These are phyloP conservation scores for Candida neerlandica DNA, from an alignment of 1,139 yeast genomes.

Conservation along the genomic window DNA sequence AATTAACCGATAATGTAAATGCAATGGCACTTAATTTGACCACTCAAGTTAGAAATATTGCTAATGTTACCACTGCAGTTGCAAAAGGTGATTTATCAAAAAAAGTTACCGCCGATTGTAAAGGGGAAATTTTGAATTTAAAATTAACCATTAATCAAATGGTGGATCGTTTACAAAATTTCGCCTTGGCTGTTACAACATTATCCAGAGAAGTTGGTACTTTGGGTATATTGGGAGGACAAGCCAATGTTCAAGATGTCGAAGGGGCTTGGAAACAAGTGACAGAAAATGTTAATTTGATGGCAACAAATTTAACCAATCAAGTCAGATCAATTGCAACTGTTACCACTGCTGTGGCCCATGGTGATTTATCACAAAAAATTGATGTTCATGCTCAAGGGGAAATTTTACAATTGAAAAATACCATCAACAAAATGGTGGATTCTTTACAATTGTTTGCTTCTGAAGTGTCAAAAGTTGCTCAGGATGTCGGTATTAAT, in stretches of 20 bases:
- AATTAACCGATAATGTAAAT: constrained; percentile 83
- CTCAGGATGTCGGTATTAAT: constrained; percentile 90
- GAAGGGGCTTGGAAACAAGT: constrained; percentile 95
- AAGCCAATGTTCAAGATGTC: constrained; percentile 88
- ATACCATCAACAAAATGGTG: constrained; percentile 88
- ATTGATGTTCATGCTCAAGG: constrained; percentile 92
- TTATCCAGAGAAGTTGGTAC: constrained; percentile 89
- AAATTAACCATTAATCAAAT: constrained; percentile 79
- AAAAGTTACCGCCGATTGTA: constrained; percentile 86
- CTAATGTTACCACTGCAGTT: constrained; percentile 89
- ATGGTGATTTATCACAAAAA: constrained; percentile 86
- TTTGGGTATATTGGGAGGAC: constrained; percentile 87
- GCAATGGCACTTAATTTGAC: constrained; percentile 90
- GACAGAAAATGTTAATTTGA: constrained; percentile 83
- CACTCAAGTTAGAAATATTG: constrained; percentile 86
- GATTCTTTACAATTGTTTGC: constrained; percentile 87
- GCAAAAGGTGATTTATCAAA: constrained; percentile 88
- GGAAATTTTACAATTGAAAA: constrained; percentile 73
- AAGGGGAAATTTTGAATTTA: constrained; percentile 82
- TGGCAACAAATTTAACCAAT: constrained; percentile 87
- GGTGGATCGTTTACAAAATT: constrained; percentile 88
- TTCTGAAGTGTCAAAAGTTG: constrained; percentile 85
- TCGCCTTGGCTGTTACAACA: constrained; percentile 87
- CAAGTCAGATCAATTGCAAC: constrained; percentile 91
- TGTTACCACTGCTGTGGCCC: constrained; percentile 90